Evolutionary conservation across 441 rosid species (phyloP).

Genomic region (Breynia disticha): DNA sequence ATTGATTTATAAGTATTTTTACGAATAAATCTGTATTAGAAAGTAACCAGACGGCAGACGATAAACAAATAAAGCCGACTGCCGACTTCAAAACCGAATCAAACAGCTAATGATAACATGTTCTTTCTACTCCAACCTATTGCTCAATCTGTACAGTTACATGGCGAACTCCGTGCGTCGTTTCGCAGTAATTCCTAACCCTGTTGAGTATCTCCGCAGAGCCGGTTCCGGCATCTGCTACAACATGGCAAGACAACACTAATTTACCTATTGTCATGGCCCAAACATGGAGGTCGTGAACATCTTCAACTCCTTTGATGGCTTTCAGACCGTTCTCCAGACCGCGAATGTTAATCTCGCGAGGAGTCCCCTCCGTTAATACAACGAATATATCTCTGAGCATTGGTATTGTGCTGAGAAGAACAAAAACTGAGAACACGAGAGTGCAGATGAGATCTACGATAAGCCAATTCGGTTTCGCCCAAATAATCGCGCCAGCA

Average conservation of each 20-base stretch:
- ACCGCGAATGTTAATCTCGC: conserved; percentile 35
- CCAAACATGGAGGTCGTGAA: conserved; percentile 50
- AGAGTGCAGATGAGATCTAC: conserved; percentile 49
- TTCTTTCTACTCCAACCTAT: not conserved
- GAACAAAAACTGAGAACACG: conserved; percentile 31
- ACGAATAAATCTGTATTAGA: too few species aligned
- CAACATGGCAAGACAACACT: conserved; percentile 39
- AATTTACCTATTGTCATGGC: conserved; percentile 48
- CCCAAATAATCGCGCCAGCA: conserved; percentile 48
- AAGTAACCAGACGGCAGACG: too few species aligned
- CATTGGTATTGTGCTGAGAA: conserved; percentile 35
- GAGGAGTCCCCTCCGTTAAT: conserved; percentile 47
- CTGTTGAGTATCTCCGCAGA: conserved; percentile 31
- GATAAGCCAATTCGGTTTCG: conserved; percentile 43
- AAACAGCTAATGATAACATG: too few species aligned
- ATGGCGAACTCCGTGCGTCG: conserved; percentile 33
- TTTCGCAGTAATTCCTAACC: conserved; percentile 28
- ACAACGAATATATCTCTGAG: conserved; percentile 39
- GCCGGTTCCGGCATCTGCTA: conserved; percentile 28
- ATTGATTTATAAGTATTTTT: too few species aligned
- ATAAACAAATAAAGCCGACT: too few species aligned
- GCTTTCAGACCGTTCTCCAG: conserved; percentile 38
- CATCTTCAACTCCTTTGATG: conserved; percentile 38
- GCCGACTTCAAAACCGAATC: too few species aligned
- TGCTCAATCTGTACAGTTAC: conserved; percentile 43